Base-by-base conservation (phyloP, 306 rosid species). In the Castanea crenata region DNA sequence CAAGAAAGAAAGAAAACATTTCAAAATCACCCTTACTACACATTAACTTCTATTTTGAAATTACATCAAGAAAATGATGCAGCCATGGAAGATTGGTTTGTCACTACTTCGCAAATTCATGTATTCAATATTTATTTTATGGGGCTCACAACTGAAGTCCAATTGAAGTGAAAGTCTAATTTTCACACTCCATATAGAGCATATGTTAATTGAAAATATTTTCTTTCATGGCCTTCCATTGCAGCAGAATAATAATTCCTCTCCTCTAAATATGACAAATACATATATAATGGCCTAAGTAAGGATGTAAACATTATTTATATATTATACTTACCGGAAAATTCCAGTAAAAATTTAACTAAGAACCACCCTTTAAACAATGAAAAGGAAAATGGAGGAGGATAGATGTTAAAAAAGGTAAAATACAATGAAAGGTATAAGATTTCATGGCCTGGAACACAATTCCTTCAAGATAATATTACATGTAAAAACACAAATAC, bases 371-470 rank as follows among this genome's bases (percentile, higher is more conserved):
- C 64, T 80, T 49, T 55, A 5, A 85, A 46, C 44, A 23, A 29
- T 78, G 38, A 41, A 71, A 63, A 79, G 63, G 12, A 74, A 70
- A 76, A 68, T 61, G 5, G 20, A 52, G 71, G 41, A 32, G 27
- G 75, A 63, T 12, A 38, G 65, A 41, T 58, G 70, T 31, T 59
- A 77, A 21, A 23, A 64, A 62, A 83, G 57, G 68, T 35, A 81
- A 68, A 8, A 25, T 23, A 59, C 65, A 59, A 59, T 23, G 13
- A 23, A 9, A 21, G 32, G 11, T 1, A 59, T 27, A 59, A 11
- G 65, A 59, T 59, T 20, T 20, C 65, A 59, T 9, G 65, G 65
- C 29, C 65, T 59, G 21, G 32, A 59, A 59, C 31, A 10, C 4
- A 59, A 11, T 59, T 59, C 65, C 31, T 59, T 23, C 32, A 23